Conservation (phyloP, 1,284 basidiomycete species). For the Phlebopus sp. region DNA sequence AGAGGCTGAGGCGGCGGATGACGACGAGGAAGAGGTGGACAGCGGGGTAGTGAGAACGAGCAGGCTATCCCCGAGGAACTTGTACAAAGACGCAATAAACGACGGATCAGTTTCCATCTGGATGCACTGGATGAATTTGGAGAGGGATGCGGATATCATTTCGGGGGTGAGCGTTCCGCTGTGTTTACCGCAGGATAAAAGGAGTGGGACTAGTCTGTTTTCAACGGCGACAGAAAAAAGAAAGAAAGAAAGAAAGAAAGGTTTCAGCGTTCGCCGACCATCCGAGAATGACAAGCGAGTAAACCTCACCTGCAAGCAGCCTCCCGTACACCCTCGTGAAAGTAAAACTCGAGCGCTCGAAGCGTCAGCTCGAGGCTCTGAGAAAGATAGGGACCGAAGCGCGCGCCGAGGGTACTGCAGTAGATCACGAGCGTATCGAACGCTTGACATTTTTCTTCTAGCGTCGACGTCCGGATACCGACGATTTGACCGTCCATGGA, state of each 20-base stretch:
- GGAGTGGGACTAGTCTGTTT: conserved; percentile 69
- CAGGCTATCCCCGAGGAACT: conserved; percentile 67
- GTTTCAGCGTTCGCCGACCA: not conserved
- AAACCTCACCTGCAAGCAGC: conserved; percentile 39
- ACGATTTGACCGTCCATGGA: conserved; percentile 71
- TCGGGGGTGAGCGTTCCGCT: conserved; percentile 62
- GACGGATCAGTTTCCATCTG: conserved; percentile 66
- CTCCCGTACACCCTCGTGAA: conserved; percentile 82
- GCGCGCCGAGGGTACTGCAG: conserved; percentile 63
- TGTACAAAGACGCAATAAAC: conserved; percentile 75
- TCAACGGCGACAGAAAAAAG: no score
- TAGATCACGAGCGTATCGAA: conserved; percentile 83
- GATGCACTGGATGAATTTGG: conserved; percentile 65
- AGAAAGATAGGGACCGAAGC: conserved; percentile 71
- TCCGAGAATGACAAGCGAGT: not conserved
- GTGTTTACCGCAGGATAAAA: conserved; percentile 70
- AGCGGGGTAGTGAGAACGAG: conserved; percentile 51
- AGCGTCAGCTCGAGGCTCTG: conserved; percentile 71
- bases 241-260: no score
- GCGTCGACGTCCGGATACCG: conserved; percentile 74
- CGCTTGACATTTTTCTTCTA: conserved; percentile 86
- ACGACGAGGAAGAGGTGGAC: no score
- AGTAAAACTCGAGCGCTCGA: conserved; percentile 68
- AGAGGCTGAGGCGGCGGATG: no score
- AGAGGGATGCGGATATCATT: conserved; percentile 69